Evolutionary conservation across 2,329 filamentous ascomycete species (phyloP), one percentile per base, ranked within the genome.

Genomic region (Aspergillus sp.): DNA sequence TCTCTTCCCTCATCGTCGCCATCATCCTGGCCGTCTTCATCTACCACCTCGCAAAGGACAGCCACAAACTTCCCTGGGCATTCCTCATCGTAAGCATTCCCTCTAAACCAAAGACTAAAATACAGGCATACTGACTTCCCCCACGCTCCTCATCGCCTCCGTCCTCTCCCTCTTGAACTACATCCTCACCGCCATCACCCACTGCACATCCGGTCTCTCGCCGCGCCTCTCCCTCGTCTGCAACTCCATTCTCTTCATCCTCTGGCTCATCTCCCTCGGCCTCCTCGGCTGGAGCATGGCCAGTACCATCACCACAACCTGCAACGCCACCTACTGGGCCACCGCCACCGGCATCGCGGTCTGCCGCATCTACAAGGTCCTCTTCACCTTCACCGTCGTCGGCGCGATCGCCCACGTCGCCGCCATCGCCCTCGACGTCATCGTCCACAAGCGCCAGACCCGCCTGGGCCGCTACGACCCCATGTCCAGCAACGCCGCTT

Each of bases 291-390:
- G 78, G 76, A 82, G 78, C 72, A 76, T 79, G 61, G 74, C 74
- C 38, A 70, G 73, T 46, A 84, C 82, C 0, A 68, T 85, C 49
- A 64, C 70, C 7, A 76, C 81, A 52, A 70, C 74, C 53, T 84
- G 82, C 69, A 75, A 71, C 42, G 60, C 67, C 3, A 61, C 67
- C 17, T 76, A 76, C 63, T 85, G 82, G 82, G 74, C 75, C n/a
- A 77, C 76, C 32, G 72, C 76, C 1, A 73, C 75, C 2, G 82
- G 82, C 3, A 76, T 84, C 50, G 75, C 76, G 65, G 74, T 85
- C 44, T 85, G 82, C 62, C 68, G 78, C 49, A 70, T 76, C 51
- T 85, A 84, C 74, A 85, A 85, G 66, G 76, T 79, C 10, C 68
- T 84, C n/a, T 84, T 82, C 66, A 70, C 76, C 30, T 85, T 85